Evolutionary conservation across 1,284 basidiomycete genomes (phyloP).

Genomic region (Ustilago nuda): DNA sequence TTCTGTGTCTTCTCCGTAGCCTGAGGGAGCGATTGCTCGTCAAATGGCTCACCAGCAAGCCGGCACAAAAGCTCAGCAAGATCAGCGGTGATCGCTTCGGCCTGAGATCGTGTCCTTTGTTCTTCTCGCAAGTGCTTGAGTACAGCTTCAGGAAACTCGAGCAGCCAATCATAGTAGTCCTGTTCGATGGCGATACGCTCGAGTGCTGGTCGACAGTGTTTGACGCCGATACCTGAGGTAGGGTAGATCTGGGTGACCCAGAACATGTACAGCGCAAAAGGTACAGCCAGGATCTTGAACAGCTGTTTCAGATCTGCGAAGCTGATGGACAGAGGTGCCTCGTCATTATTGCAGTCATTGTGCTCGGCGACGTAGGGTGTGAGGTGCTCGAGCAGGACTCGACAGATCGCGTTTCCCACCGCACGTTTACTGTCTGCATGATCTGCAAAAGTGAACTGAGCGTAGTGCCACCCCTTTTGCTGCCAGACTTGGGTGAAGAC

Average conservation of each 20-base stretch:
- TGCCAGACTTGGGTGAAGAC: slow-evolving; percentile 32
- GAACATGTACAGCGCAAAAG: slow-evolving; percentile 37
- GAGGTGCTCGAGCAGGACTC: slow-evolving; percentile 30
- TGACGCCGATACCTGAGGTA: slow-evolving; percentile 40
- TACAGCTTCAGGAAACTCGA: slow-evolving; percentile 22
- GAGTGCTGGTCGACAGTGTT: slow-evolving; percentile 38
- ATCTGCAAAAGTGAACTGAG: slow-evolving; percentile 45
- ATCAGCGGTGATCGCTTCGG: slow-evolving; percentile 24
- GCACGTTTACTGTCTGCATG: slow-evolving; percentile 38
- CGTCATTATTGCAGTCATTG: not conserved
- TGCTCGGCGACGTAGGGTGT: slow-evolving; percentile 7
- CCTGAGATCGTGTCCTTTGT: slow-evolving; percentile 3
- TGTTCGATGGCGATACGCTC: slow-evolving; percentile 40
- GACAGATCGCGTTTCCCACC: slow-evolving; percentile 30
- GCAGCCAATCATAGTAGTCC: slow-evolving; percentile 32
- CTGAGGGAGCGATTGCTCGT: not conserved
- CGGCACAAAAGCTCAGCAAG: slow-evolving; percentile 29
- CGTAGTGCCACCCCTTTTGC: slow-evolving; percentile 35
- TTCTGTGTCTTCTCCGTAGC: not conserved
- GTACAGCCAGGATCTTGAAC: slow-evolving; percentile 23
- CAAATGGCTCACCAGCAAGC: slow-evolving; percentile 16
- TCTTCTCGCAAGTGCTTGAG: slow-evolving; percentile 28
- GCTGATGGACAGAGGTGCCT: not conserved
- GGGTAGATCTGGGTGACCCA: slow-evolving; percentile 42
- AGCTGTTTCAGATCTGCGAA: slow-evolving; percentile 29